Evolutionary conservation across 805 yeast species (phyloP).

Genomic region (Metschnikowia lochheadii): DNA sequence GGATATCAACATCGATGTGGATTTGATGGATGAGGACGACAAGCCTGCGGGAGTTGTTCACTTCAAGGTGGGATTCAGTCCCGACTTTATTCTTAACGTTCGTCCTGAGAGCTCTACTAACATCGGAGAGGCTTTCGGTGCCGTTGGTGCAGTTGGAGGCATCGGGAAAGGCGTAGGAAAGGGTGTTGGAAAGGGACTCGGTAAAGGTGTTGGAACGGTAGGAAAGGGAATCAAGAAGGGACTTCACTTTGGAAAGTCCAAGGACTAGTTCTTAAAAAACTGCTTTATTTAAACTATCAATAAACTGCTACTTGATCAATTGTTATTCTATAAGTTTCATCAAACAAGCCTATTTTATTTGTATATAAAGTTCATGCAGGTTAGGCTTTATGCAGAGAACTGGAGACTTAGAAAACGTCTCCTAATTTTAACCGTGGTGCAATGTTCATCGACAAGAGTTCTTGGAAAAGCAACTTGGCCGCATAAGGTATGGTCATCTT

Average conservation of each 20-base stretch:
- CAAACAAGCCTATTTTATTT: not conserved
- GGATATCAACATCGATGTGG: constrained; percentile 43
- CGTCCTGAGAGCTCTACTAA: constrained; percentile 26
- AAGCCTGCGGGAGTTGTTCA: constrained; percentile 62
- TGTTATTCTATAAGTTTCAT: not conserved
- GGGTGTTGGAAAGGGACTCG: constrained; percentile 20
- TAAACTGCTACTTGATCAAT: too few relatives aligned
- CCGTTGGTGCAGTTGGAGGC: constrained; percentile 23
- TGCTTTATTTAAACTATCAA: too few relatives aligned
- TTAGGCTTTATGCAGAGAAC: constrained; percentile 2
- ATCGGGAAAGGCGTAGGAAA: constrained; percentile 20
- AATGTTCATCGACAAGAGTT: constrained; percentile 95
- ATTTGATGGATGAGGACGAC: constrained; percentile 42
- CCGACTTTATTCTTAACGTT: constrained; percentile 60
- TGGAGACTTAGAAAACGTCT: constrained; percentile 58
- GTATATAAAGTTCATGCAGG: not conserved
- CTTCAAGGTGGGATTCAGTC: constrained; percentile 59
- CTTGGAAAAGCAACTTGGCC: constrained; percentile 97
- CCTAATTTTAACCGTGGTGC: constrained; percentile 92
- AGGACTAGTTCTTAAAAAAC: not conserved
- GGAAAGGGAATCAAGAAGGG: constrained; percentile 34
- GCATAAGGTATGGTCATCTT: constrained; percentile 98
- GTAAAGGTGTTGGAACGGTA: constrained; percentile 36
- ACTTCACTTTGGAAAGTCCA: constrained; percentile 28
- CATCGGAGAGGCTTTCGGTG: constrained; percentile 45